phyloP scores from a whole-genome alignment of 306 rosid genomes.

The Medicago lupulina region DNA sequence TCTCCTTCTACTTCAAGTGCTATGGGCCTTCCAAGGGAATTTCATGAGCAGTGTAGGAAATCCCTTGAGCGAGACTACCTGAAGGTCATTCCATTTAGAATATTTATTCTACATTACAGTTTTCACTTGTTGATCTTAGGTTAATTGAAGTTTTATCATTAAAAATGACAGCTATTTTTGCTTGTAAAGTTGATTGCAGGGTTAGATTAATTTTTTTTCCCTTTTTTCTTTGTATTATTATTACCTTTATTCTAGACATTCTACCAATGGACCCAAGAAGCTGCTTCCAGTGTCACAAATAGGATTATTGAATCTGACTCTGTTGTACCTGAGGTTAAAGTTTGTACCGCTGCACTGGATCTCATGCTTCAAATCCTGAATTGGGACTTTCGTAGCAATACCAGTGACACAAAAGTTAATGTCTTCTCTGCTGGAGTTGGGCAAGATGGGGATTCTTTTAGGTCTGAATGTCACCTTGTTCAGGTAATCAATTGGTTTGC shows the following conservation, averaged over 20 bases:
- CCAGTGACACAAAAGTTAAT: slow-evolving; percentile 53
- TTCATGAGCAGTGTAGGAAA: slow-evolving; percentile 92
- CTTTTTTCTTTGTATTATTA: slow-evolving; percentile 12
- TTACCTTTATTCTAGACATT: slow-evolving; percentile 57
- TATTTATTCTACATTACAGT: slow-evolving; percentile 15
- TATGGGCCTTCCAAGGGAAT: slow-evolving; percentile 97
- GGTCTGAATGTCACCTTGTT: slow-evolving; percentile 79
- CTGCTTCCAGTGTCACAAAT: slow-evolving; percentile 82
- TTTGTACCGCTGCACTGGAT: slow-evolving; percentile 76
- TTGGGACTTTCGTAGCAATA: slow-evolving; percentile 77
- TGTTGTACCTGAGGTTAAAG: slow-evolving; percentile 83
- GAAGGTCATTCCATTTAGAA: slow-evolving; percentile 65
- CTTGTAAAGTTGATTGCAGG: slow-evolving; percentile 29
- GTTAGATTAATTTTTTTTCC: slow-evolving; percentile 3
- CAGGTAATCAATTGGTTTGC: slow-evolving; percentile 64
- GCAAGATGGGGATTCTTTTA: slow-evolving; percentile 72
- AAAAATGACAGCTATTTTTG: slow-evolving; percentile 14
- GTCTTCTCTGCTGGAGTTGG: slow-evolving; percentile 65
- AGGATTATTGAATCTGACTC: slow-evolving; percentile 74
- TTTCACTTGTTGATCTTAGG: background rate
- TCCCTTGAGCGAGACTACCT: slow-evolving; percentile 76
- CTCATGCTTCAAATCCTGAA: slow-evolving; percentile 96
- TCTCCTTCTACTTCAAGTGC: slow-evolving; percentile 94
- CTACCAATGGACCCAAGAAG: slow-evolving; percentile 87
- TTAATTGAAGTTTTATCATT: slow-evolving; percentile 36